phyloP scores from a whole-genome alignment of 139 green algal species.

The Dunaliella primolecta region DNA sequence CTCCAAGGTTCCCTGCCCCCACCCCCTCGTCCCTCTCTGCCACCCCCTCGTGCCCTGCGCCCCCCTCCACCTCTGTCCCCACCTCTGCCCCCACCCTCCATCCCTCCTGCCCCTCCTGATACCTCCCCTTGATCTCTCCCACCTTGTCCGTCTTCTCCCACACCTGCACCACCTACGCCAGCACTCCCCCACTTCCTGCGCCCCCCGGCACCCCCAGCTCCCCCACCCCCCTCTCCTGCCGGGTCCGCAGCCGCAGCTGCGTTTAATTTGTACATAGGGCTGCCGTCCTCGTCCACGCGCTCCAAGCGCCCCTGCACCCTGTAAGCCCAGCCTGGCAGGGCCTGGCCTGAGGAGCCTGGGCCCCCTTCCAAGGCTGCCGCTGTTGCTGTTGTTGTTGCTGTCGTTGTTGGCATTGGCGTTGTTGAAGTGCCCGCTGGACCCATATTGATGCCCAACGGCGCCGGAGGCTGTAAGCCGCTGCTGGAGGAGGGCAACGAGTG shows the following conservation, averaged over 20 bases:
- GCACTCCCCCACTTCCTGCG: background rate
- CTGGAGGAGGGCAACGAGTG: background rate
- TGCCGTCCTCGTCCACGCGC: background rate
- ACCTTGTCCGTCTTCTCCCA: background rate
- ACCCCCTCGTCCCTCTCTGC: background rate
- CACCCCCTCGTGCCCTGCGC: background rate
- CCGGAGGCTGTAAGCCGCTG: too few relatives aligned
- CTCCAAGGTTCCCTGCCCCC: background rate
- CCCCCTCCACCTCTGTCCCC: background rate
- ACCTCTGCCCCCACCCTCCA: background rate
- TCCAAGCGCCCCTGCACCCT: background rate
- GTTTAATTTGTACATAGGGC: background rate
- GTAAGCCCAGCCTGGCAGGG: background rate
- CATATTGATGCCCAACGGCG: too few relatives aligned
- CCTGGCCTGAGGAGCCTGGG: too few relatives aligned
- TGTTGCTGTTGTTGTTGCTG: background rate
- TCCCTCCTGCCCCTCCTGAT: background rate
- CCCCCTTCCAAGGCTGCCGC: too few relatives aligned
- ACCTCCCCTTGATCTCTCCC: background rate
- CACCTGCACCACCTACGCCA: background rate
- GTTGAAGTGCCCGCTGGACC: too few relatives aligned
- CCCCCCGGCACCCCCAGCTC: background rate
- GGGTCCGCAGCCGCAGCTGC: too few relatives aligned
- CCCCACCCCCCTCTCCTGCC: background rate
- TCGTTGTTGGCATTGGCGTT: background rate